Percentiles rank a stretch among this genome's conserved stretches.
Conservation (phyloP, 768 basidiomycete species). For the Lactifluus pinguis region DNA sequence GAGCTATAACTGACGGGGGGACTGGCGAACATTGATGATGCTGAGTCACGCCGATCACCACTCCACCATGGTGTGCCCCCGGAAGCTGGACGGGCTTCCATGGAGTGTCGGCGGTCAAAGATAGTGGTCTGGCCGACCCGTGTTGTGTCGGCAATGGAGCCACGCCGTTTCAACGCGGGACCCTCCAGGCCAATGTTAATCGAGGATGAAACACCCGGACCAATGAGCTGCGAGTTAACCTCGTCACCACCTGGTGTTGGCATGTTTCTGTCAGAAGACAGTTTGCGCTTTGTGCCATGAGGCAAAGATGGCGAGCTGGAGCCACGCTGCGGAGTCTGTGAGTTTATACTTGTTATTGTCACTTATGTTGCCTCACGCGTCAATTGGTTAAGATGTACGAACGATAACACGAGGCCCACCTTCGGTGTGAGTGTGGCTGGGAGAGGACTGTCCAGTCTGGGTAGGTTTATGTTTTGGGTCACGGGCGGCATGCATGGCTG, state of each 20-base stretch:
- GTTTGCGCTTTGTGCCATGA: slow-evolving; percentile 76
- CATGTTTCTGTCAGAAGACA: slow-evolving; percentile 56
- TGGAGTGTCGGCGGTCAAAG: slow-evolving; percentile 70
- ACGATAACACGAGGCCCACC: slow-evolving; percentile 18
- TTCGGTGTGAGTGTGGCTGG: slow-evolving; percentile 13
- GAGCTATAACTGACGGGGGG: slow-evolving; percentile 42
- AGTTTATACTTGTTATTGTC: slow-evolving; percentile 35
- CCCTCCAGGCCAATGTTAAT: slow-evolving; percentile 52
- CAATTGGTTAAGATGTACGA: slow-evolving; percentile 14
- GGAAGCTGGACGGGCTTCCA: slow-evolving; percentile 45
- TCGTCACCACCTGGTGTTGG: slow-evolving; percentile 52
- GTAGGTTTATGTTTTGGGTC: slow-evolving; percentile 15
- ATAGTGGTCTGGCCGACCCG: slow-evolving; percentile 67
- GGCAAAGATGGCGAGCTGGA: slow-evolving; percentile 21
- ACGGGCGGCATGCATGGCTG: slow-evolving; percentile 14
- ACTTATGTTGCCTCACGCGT: slow-evolving; percentile 12
- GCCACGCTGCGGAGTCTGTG: slow-evolving; percentile 19
- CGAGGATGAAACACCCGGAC: slow-evolving; percentile 55
- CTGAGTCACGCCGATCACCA: slow-evolving; percentile 64
- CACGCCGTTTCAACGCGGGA: slow-evolving; percentile 73
- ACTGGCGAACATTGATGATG: slow-evolving; percentile 61
- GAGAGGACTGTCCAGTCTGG: slow-evolving; percentile 12
- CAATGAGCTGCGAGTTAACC: slow-evolving; percentile 55
- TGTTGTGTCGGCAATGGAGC: slow-evolving; percentile 73
- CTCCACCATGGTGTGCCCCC: slow-evolving; percentile 43